Conservation (phyloP, 495 filamentous ascomycete species). For the Opeltia flavorubescens region DNA sequence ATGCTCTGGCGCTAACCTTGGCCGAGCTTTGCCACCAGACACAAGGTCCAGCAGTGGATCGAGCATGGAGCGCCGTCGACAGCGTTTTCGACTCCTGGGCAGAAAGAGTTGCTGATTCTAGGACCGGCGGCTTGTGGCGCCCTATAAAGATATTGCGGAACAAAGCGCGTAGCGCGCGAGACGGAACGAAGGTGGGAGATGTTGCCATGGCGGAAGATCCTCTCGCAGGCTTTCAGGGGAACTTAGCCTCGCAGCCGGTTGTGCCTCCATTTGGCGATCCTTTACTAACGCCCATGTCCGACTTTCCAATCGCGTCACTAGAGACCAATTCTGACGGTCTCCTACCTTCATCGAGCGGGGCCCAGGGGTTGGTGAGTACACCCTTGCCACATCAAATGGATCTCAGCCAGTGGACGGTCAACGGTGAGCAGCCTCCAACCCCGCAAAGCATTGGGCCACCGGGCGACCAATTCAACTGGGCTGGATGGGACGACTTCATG, state of each 20-base stretch:
- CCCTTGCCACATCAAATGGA: background rate
- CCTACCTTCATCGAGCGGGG: background rate
- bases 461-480: slow-evolving; percentile 18
- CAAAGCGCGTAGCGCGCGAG: slow-evolving; percentile 18
- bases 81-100: slow-evolving; percentile 41
- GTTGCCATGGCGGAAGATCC: background rate
- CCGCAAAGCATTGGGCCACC: slow-evolving; percentile 1
- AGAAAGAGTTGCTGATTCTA: slow-evolving; percentile 35
- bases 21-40: slow-evolving; percentile 66
- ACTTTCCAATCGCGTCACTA: background rate
- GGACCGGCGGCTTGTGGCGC: slow-evolving; percentile 55
- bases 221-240: background rate
- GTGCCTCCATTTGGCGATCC: slow-evolving; percentile 9
- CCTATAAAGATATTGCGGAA: slow-evolving; percentile 56
- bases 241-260: slow-evolving; percentile 4
- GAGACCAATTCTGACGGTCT: background rate
- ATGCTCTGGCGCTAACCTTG: slow-evolving; percentile 35
- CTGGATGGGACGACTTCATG: slow-evolving; percentile 37
- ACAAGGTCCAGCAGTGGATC: slow-evolving; percentile 52
- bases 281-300: background rate
- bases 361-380: background rate
- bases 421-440: background rate
- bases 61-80: slow-evolving; percentile 68
- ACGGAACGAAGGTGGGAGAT: slow-evolving; percentile 5
- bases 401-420: background rate